Evolutionary conservation across 2,329 filamentous ascomycete genomes (phyloP).

Genomic region (Aspergillus tanneri): DNA sequence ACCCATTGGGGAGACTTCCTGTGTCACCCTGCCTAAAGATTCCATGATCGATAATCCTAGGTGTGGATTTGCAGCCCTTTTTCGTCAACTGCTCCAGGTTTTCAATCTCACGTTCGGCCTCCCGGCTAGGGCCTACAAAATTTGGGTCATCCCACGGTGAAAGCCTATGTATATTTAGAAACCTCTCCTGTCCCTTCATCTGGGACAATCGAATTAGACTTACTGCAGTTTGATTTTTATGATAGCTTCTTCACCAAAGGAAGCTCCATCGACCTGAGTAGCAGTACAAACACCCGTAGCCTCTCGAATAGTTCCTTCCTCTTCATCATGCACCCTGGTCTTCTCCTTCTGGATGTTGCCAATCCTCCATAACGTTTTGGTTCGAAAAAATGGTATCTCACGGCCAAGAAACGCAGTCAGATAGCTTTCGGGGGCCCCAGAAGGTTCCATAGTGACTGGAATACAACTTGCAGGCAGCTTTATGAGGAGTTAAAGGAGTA

Average conservation of each 20-base stretch:
- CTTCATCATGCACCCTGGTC: neutral
- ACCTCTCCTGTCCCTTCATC: neutral
- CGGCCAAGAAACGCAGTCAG: neutral
- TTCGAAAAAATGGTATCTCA: neutral
- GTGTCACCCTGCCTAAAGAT: neutral
- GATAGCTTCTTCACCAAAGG: neutral
- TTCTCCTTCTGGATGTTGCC: neutral
- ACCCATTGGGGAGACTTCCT: neutral
- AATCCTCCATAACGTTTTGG: neutral
- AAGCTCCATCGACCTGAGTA: neutral
- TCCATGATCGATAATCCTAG: neutral
- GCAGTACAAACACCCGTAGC: neutral
- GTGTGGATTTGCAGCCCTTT: conserved; percentile 1
- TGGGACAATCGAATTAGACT: neutral
- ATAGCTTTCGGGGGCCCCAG: too few relatives aligned
- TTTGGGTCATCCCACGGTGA: conserved; percentile 1
- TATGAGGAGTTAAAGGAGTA: too few relatives aligned
- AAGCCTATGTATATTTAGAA: neutral
- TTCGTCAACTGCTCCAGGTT: neutral
- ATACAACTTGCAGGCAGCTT: too few relatives aligned
- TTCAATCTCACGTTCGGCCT: neutral
- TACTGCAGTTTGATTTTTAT: neutral
- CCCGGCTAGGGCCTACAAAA: neutral
- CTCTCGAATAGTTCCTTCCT: conserved; percentile 1
- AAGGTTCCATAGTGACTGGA: too few relatives aligned